A percentile compares a stretch with the other conserved stretches of the same genome.
Evolutionary conservation across 306 rosid genomes (phyloP).

Genomic region (Sindora glabra): DNA sequence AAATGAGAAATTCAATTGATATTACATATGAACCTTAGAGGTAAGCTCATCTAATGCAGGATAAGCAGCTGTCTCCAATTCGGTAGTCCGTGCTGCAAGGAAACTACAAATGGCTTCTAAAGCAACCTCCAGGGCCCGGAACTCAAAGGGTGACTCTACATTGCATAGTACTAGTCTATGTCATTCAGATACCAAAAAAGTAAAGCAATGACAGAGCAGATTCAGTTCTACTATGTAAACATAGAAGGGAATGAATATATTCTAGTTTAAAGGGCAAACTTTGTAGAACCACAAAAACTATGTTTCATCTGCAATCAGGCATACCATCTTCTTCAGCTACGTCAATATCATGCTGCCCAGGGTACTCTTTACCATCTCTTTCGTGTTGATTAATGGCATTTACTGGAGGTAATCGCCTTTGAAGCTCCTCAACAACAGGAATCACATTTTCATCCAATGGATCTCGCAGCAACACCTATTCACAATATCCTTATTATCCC

Average conservation of each 20-base stretch:
- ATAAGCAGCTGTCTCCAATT: constrained; percentile 88
- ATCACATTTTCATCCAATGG: constrained; percentile 68
- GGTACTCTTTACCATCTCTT: constrained; percentile 32
- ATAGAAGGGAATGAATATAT: constrained; percentile 8
- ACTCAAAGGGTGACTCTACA: constrained; percentile 93
- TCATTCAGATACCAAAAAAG: constrained; percentile 18
- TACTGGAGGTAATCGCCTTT: constrained; percentile 62
- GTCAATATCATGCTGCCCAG: constrained; percentile 45
- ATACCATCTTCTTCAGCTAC: constrained; percentile 82
- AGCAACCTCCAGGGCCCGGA: constrained; percentile 91
- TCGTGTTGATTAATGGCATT: constrained; percentile 10
- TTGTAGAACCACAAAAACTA: neutral
- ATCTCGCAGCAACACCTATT: constrained; percentile 80
- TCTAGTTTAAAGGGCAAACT: neutral
- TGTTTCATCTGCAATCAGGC: constrained; percentile 1
- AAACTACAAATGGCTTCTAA: constrained; percentile 95
- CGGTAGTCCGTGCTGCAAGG: constrained; percentile 91
- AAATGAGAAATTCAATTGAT: constrained; percentile 10
- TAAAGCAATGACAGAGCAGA: constrained; percentile 3
- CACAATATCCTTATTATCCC: constrained; percentile 11
- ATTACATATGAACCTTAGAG: constrained; percentile 53
- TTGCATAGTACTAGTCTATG: constrained; percentile 30
- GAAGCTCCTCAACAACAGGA: constrained; percentile 88
- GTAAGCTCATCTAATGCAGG: constrained; percentile 96
- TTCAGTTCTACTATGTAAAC: neutral